A percentile compares a stretch with the other conserved stretches of the same genome.
Evolutionary conservation across 805 yeast genomes (phyloP).

Genomic region (Metschnikowia santaceciliae): DNA sequence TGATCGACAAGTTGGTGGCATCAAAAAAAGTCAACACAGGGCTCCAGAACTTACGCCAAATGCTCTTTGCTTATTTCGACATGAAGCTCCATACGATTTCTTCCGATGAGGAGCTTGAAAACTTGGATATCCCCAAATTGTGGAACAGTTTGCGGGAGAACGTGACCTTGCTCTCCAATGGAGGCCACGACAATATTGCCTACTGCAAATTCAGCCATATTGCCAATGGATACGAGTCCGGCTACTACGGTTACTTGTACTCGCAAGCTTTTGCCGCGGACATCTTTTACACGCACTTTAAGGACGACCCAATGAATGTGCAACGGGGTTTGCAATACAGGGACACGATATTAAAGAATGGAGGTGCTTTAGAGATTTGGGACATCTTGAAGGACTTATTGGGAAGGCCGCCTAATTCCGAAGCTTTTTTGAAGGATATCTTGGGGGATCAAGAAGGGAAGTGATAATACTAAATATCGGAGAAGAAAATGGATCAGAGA

Average conservation of each 20-base stretch:
- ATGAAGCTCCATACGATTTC: constrained; percentile 59
- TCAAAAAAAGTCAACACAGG: constrained; percentile 61
- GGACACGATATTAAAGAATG: constrained; percentile 62
- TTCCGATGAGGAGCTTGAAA: constrained; percentile 37
- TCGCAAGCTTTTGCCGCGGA: constrained; percentile 84
- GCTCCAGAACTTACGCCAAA: constrained; percentile 64
- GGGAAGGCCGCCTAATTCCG: constrained; percentile 72
- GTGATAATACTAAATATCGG: too few species aligned
- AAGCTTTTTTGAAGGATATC: constrained; percentile 68
- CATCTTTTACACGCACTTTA: constrained; percentile 69
- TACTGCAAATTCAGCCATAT: constrained; percentile 75
- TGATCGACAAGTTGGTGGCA: constrained; percentile 14
- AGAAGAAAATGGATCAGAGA: too few species aligned
- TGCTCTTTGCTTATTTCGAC: constrained; percentile 77
- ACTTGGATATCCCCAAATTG: constrained; percentile 44
- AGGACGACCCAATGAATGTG: constrained; percentile 61
- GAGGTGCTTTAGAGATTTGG: constrained; percentile 70
- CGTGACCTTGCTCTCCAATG: constrained; percentile 55
- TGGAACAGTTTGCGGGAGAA: constrained; percentile 70
- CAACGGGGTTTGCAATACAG: constrained; percentile 63
- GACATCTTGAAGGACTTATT: constrained; percentile 61
- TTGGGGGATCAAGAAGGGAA: constrained; percentile 17
- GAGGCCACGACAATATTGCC: constrained; percentile 56
- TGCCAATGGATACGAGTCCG: constrained; percentile 80
- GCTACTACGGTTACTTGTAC: constrained; percentile 84